Percentiles rank a stretch among this genome's conserved stretches.
These are phyloP conservation scores for Elongisporangium undulatum DNA, from an alignment of 352 stramenopile genomes.

Conservation along the genomic window DNA sequence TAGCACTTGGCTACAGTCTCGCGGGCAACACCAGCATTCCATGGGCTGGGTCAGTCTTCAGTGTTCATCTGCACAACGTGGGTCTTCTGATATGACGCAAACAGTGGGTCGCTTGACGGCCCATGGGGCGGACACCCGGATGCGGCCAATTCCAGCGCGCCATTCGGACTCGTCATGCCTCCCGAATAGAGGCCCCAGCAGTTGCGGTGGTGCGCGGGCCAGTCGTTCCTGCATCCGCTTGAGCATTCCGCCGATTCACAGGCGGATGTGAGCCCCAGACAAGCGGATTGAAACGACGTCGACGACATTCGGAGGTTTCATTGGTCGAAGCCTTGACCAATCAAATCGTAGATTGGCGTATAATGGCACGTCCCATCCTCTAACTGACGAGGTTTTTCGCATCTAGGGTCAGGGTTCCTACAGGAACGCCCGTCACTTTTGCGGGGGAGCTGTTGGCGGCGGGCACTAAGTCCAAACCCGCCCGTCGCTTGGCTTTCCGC, in stretches of 20 bases:
- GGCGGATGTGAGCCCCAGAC: not conserved
- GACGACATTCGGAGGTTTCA: constrained; percentile 6
- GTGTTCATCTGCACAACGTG: not conserved
- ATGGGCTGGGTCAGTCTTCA: not conserved
- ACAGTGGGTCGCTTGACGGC: not conserved
- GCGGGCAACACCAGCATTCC: not conserved
- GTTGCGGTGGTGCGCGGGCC: constrained; percentile 2
- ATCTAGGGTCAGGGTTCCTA: not conserved
- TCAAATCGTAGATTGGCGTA: constrained; percentile 3
- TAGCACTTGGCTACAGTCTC: not conserved
- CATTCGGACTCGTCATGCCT: not conserved
- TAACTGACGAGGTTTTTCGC: not conserved
- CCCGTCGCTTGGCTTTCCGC: not conserved
- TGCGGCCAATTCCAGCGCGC: not conserved
- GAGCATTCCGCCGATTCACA: constrained; percentile 10
- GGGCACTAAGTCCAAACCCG: not conserved
- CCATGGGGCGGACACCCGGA: not conserved
- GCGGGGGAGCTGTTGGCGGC: not conserved
- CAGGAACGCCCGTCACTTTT: not conserved
- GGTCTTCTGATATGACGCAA: not conserved
- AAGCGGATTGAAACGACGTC: constrained; percentile 10
- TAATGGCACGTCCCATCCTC: constrained; percentile 3
- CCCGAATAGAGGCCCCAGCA: constrained; percentile 3
- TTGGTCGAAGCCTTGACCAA: constrained; percentile 12
- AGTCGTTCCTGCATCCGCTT: constrained; percentile 1